A percentile compares a stretch with the other conserved stretches of the same genome.
phyloP scores from a whole-genome alignment of 805 yeast genomes.

The Yarrowia porcina region DNA sequence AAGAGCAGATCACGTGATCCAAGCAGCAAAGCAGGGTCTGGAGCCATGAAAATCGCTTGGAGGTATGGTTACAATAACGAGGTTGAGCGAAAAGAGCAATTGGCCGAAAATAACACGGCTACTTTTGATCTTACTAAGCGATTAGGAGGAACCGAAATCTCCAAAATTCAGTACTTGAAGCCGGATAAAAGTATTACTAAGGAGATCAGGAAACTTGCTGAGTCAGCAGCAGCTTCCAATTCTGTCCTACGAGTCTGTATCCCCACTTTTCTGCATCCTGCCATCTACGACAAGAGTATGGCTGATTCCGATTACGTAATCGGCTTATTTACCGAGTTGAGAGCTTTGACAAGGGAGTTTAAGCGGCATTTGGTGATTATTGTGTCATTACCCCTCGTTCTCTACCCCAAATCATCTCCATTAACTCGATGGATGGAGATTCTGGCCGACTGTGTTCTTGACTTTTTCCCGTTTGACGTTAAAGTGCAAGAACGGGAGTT shows the following conservation, averaged over 20 bases:
- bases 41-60: slow-evolving; percentile 84
- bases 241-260: slow-evolving; percentile 62
- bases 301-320: slow-evolving; percentile 49
- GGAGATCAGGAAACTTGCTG: slow-evolving; percentile 48
- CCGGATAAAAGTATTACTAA: slow-evolving; percentile 33
- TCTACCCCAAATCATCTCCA: slow-evolving; percentile 55
- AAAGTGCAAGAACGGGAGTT: slow-evolving; percentile 40
- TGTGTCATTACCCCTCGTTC: slow-evolving; percentile 58
- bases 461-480: slow-evolving; percentile 78
- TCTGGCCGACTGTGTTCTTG: slow-evolving; percentile 63
- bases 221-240: neutral
- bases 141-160: slow-evolving; percentile 37
- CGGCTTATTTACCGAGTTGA: slow-evolving; percentile 59
- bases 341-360: slow-evolving; percentile 50
- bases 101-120: slow-evolving; percentile 33
- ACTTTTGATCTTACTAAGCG: slow-evolving; percentile 77
- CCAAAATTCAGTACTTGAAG: neutral
- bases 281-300: slow-evolving; percentile 55
- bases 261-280: slow-evolving; percentile 80
- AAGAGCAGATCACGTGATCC: slow-evolving; percentile 35
- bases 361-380: slow-evolving; percentile 49
- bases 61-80: slow-evolving; percentile 59
- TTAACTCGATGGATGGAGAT: slow-evolving; percentile 54
- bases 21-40: slow-evolving; percentile 36
- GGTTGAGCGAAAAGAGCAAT: slow-evolving; percentile 27